Conservation (phyloP, 495 filamentous ascomycete species). For the Penicillium samsonianum region DNA sequence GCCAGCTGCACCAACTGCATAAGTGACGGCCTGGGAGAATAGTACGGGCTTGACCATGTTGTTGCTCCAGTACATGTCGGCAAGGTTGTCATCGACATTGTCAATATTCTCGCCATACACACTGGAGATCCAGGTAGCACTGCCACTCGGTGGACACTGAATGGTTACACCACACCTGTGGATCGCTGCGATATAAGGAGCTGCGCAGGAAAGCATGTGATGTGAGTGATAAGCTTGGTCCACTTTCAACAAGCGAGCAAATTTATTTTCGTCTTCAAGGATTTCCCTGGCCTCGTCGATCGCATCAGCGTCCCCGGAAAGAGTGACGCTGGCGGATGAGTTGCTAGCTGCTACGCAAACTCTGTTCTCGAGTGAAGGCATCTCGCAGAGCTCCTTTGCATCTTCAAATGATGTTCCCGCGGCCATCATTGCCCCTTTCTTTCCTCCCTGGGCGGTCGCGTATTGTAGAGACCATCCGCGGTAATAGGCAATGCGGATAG, state of each 20-base stretch:
- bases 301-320: slow-evolving; percentile 47
- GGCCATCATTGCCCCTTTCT: slow-evolving; percentile 55
- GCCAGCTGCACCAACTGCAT: slow-evolving; percentile 33
- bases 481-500: slow-evolving; percentile 55
- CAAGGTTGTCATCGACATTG: slow-evolving; percentile 26
- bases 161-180: slow-evolving; percentile 23
- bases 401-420: slow-evolving; percentile 50
- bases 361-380: slow-evolving; percentile 28
- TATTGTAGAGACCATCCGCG: slow-evolving; percentile 43
- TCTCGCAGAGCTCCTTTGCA: slow-evolving; percentile 43
- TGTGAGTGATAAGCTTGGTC: slow-evolving; percentile 45
- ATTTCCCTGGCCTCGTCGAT: slow-evolving; percentile 41
- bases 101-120: slow-evolving; percentile 40
- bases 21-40: slow-evolving; percentile 54
- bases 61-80: slow-evolving; percentile 55
- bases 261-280: slow-evolving; percentile 41
- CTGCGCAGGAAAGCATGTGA: slow-evolving; percentile 41
- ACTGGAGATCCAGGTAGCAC: slow-evolving; percentile 31
- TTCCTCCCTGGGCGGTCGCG: slow-evolving; percentile 4
- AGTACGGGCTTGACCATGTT: slow-evolving; percentile 60
- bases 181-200: slow-evolving; percentile 35
- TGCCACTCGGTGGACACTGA: slow-evolving; percentile 5
- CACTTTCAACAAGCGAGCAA: slow-evolving; percentile 49
- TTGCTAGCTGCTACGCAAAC: slow-evolving; percentile 40
- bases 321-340: slow-evolving; percentile 35